These are phyloP conservation scores for Cercospora sp. DNA, from an alignment of 2,329 filamentous ascomycete species.

Conservation along the genomic window DNA sequence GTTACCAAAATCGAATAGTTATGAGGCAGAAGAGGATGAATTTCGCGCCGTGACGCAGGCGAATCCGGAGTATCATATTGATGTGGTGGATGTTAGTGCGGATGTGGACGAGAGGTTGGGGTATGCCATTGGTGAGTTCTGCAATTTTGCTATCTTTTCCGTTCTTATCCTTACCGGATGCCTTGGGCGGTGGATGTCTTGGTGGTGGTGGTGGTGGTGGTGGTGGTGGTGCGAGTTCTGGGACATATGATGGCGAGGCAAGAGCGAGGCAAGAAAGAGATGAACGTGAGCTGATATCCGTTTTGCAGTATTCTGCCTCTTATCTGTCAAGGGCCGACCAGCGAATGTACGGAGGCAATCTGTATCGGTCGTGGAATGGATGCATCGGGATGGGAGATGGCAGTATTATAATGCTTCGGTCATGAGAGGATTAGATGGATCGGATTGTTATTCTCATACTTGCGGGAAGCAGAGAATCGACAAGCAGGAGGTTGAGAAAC, in stretches of 20 bases:
- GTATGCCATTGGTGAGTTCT: slow-evolving; percentile 16
- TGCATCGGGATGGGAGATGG: slow-evolving; percentile 16
- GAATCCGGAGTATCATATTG: slow-evolving; percentile 18
- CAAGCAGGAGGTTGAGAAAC: neutral
- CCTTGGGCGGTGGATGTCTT: too few relatives aligned
- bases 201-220: too few relatives aligned
- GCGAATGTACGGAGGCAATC: slow-evolving; percentile 17
- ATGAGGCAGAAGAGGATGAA: slow-evolving; percentile 9
- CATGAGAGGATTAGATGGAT: slow-evolving; percentile 13
- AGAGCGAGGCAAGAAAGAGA: too few relatives aligned
- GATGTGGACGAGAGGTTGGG: slow-evolving; percentile 18
- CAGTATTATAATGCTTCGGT: slow-evolving; percentile 20
- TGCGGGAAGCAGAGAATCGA: neutral
- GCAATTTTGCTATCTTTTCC: too few relatives aligned
- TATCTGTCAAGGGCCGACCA: slow-evolving; percentile 16
- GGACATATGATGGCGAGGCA: too few relatives aligned
- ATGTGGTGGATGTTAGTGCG: slow-evolving; percentile 16
- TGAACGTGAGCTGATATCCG: too few relatives aligned
- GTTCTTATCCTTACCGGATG: too few relatives aligned
- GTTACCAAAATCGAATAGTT: slow-evolving; percentile 11
- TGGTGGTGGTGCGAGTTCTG: too few relatives aligned
- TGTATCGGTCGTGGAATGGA: slow-evolving; percentile 18
- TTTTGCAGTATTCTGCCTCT: slow-evolving; percentile 5
- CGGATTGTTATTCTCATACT: neutral
- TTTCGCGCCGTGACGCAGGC: slow-evolving; percentile 3